These are phyloP conservation scores for Dillenia turbinata DNA, from an alignment of 164 flowering plant genomes.

Conservation along the genomic window DNA sequence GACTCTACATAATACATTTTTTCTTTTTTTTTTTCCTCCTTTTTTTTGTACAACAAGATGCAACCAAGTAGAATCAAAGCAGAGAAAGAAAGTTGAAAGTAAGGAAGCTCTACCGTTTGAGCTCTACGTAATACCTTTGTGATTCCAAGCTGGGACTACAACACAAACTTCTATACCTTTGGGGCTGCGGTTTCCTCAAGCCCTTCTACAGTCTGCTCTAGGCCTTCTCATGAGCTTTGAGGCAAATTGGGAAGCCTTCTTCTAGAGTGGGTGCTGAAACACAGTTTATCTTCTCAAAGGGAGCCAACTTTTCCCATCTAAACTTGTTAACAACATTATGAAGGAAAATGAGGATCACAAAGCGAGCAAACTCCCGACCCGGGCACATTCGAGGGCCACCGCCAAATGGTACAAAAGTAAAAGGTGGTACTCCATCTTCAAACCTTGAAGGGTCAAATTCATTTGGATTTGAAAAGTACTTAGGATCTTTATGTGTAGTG, in stretches of 20 bases:
- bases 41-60: too few relatives aligned
- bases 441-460: slow-evolving; percentile 48
- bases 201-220: too few relatives aligned
- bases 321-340: slow-evolving; percentile 46
- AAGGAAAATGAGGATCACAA: slow-evolving; percentile 48
- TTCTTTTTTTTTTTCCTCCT: too few relatives aligned
- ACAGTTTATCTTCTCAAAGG: slow-evolving; percentile 36
- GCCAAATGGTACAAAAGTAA: slow-evolving; percentile 54
- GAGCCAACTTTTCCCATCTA: slow-evolving; percentile 35
- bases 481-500: slow-evolving; percentile 36
- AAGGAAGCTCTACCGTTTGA: too few relatives aligned
- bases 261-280: slow-evolving; percentile 45
- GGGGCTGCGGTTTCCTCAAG: too few relatives aligned
- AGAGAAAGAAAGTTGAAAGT: too few relatives aligned
- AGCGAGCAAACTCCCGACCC: slow-evolving; percentile 44
- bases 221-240: slow-evolving; percentile 28
- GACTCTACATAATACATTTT: too few relatives aligned
- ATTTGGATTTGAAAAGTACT: slow-evolving; percentile 37
- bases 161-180: too few relatives aligned
- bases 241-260: slow-evolving; percentile 47
- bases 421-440: slow-evolving; percentile 43
- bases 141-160: too few relatives aligned
- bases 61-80: too few relatives aligned
- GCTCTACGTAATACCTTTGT: too few relatives aligned
- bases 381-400: slow-evolving; percentile 69